phyloP scores from a whole-genome alignment of 805 yeast species.

The Kodamaea laetipori region DNA sequence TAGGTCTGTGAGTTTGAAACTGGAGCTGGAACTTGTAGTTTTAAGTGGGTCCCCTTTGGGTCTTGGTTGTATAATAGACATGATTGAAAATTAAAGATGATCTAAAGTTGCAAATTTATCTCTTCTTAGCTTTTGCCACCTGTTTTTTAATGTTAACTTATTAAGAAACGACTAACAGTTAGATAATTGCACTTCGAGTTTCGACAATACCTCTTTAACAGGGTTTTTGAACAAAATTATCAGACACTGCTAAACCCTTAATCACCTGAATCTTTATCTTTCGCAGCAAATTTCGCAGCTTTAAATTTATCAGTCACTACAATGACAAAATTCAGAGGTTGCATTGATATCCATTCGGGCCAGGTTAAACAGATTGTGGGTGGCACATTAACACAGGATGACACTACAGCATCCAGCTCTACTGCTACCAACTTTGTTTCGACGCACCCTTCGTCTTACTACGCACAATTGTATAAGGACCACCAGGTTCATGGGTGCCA shows the following conservation, averaged over 20 bases:
- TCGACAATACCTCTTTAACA: too few relatives aligned
- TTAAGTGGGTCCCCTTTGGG: background rate
- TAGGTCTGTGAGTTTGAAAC: slow-evolving; percentile 52
- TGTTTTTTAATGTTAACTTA: too few relatives aligned
- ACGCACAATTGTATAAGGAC: slow-evolving; percentile 66
- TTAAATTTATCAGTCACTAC: too few relatives aligned
- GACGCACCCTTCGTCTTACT: slow-evolving; percentile 68
- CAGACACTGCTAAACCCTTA: too few relatives aligned
- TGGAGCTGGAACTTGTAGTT: slow-evolving; percentile 3
- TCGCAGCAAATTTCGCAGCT: too few relatives aligned
- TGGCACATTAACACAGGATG: slow-evolving; percentile 71
- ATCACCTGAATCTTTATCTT: too few relatives aligned
- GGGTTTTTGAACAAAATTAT: too few relatives aligned
- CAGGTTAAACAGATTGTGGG: slow-evolving; percentile 97
- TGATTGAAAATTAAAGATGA: background rate
- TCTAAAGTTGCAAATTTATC: too few relatives aligned
- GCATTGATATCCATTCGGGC: slow-evolving; percentile 94
- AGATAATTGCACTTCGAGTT: too few relatives aligned
- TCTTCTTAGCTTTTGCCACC: too few relatives aligned
- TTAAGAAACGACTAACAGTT: too few relatives aligned
- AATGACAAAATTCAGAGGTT: slow-evolving; percentile 90
- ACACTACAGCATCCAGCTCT: slow-evolving; percentile 32
- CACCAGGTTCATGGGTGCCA: slow-evolving; percentile 75
- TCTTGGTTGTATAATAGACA: slow-evolving; percentile 2
- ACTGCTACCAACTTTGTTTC: slow-evolving; percentile 71